Base-by-base conservation (phyloP, 352 stramenopile genomes). In the Phytophthora chlamydospora region DNA sequence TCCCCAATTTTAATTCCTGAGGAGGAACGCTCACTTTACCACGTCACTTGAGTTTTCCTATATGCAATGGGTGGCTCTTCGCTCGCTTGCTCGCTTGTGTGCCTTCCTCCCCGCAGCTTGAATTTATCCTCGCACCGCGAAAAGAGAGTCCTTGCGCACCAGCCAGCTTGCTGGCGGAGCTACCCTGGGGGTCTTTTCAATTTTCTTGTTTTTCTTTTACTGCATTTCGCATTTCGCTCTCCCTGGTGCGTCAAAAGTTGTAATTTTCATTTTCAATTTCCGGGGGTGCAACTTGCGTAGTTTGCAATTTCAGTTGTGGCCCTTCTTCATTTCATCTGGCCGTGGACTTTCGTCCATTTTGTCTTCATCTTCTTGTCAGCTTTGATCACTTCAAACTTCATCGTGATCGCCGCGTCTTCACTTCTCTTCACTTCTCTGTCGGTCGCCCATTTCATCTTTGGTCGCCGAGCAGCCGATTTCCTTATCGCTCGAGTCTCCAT, bases 231-330 rank as follows among this genome's bases (percentile, higher is more conserved):
- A 58, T 74, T 74, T 74, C 43, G 61, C 64, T 62, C 40, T 56
- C 52, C 42, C 54, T 62, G 14, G 48, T 58, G 53, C 68, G 74
- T 74, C 65, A 74, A 77, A 77, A 71, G 64, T 71, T 74, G 60
- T 74, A 72, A 74, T 77, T 76, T 41, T 66, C 61, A 67, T 62
- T 73, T 64, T 68, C 61, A 66, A 68, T 68, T 77, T 73, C 55
- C 47, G 58, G 46, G 42, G 46, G 39, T 48, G 68, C 62, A 70
- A 69, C 70, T 70, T 60, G 68, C 46, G 53, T 40, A 71, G 33
- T 73, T 71, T 67, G 58, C 68, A 71, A 71, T 73, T 73, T 73
- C 56, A 31, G 40, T 43, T 47, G 54, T 38, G 46, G 47, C 51
- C 56, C 47, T 66, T 49, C 48, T 73, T 71, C 67, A 75, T 66